Evolutionary conservation across 495 filamentous ascomycete species (phyloP).

Genomic region (Aspergillus sclerotioniger): DNA sequence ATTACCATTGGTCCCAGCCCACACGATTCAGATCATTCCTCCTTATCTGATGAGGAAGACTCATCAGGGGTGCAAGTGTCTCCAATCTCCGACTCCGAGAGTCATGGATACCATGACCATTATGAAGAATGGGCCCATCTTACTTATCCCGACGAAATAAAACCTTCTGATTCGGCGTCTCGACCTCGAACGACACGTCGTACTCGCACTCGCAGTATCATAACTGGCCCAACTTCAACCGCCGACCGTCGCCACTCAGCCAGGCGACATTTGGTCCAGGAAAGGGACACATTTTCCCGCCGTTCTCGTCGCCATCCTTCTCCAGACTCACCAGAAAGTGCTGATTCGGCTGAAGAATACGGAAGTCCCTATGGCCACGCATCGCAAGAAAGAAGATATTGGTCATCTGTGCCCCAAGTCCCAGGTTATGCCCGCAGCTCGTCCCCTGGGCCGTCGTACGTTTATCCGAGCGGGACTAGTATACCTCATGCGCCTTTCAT

Average conservation of each 20-base stretch:
- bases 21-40: slow-evolving; percentile 44
- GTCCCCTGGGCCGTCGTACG: slow-evolving; percentile 42
- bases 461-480: slow-evolving; percentile 28
- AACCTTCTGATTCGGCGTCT: slow-evolving; percentile 82
- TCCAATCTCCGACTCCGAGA: slow-evolving; percentile 44
- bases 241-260: slow-evolving; percentile 41
- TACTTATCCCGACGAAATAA: slow-evolving; percentile 63
- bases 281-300: slow-evolving; percentile 36
- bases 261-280: slow-evolving; percentile 40
- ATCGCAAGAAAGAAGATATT: slow-evolving; percentile 36
- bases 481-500: slow-evolving; percentile 25
- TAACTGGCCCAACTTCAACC: slow-evolving; percentile 43
- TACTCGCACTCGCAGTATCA: slow-evolving; percentile 30
- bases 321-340: slow-evolving; percentile 53
- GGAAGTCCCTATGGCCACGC: slow-evolving; percentile 33
- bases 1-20: slow-evolving; percentile 47
- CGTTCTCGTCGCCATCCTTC: slow-evolving; percentile 49
- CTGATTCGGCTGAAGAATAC: slow-evolving; percentile 54
- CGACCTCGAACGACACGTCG: slow-evolving; percentile 55
- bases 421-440: slow-evolving; percentile 49
- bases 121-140: slow-evolving; percentile 54
- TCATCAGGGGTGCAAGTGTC: slow-evolving; percentile 54
- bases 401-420: slow-evolving; percentile 34
- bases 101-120: slow-evolving; percentile 48
- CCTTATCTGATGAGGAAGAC: slow-evolving; percentile 52